Evolutionary conservation across 805 yeast genomes (phyloP), one percentile per base, ranked within the genome.

Genomic region (Pichia exigua): DNA sequence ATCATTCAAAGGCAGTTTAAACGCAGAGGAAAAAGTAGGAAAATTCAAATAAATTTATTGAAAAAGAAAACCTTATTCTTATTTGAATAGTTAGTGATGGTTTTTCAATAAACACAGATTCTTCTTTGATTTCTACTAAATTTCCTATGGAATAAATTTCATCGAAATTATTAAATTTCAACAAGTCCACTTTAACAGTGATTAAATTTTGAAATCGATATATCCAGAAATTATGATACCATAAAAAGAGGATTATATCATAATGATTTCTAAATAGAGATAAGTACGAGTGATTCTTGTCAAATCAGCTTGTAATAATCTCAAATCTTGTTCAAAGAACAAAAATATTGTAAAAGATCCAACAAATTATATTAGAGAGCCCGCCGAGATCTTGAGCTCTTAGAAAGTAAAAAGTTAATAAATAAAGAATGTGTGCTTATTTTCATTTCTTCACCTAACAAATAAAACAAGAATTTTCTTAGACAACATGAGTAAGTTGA

Each of bases 141-240:
- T 65, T 65, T 65, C 69, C 69, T 63, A 59, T 69, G 73, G 69
- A 57, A 68, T 66, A 21, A 17, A 45, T 63, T 68, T 66, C 45
- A 44, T 48, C 18, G 44, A 28, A 35, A 35, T 35, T 35, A 17
- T n/a, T 4, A 35, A 35, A n/a, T 35, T 35, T n/a, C 39, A 40
- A 52, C 46, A 43, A 45, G 51, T 42, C 53, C 32, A 50, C 46
- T 32, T 32, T 32, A 41, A 40, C 39, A 35, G 39, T 35, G 39
- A 35, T 35, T 17, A n/a, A n/a, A 5, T 5, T 35, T 35, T n/a
- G 39, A n/a, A 17, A 35, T 35, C 39, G 20, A 35, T 35, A 35
- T 35, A 35, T 35, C 39, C 39, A n/a, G 7, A 32, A 35, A 8
- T n/a, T 50, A 57, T 28, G 15, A 32, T 32, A 58, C 53, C 61